Percentiles rank a stretch among this genome's conserved stretches.
Evolutionary conservation across 345 rosid genomes (phyloP).

Genomic region (Euphorbia pulcherrima): DNA sequence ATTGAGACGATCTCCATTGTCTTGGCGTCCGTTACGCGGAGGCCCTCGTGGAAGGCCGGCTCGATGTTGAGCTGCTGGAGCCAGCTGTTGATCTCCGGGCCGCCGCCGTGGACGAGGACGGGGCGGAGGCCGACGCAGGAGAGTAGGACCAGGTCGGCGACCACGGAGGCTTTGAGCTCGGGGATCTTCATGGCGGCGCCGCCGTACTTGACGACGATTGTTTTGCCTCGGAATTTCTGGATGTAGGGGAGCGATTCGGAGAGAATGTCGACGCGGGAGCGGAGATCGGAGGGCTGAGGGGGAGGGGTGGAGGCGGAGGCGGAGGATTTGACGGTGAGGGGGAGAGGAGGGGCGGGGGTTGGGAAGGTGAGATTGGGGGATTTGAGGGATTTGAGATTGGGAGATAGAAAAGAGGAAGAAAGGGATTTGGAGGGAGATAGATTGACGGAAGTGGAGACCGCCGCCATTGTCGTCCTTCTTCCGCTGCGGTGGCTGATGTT

Average conservation of each 20-base stretch:
- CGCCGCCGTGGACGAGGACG: conserved; percentile 87
- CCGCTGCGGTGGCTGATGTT: not conserved
- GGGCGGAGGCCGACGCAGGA: conserved; percentile 88
- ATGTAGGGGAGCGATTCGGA: conserved; percentile 93
- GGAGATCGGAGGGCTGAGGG: conserved; percentile 9
- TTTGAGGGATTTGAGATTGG: not conserved
- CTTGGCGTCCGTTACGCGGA: conserved; percentile 77
- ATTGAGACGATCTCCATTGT: conserved; percentile 96
- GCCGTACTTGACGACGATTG: conserved; percentile 85
- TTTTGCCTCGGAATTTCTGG: conserved; percentile 85
- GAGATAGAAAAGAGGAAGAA: not conserved
- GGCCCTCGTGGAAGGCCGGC: conserved; percentile 72
- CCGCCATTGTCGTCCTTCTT: not conserved
- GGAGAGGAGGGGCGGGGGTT: not conserved
- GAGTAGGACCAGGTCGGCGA: conserved; percentile 74
- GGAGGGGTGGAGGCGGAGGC: conserved; percentile 10
- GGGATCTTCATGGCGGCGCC: conserved; percentile 92
- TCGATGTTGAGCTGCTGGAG: conserved; percentile 58
- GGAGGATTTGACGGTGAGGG: conserved; percentile 8
- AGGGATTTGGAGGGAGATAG: not conserved
- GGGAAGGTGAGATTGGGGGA: not conserved
- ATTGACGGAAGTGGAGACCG: conserved; percentile 8
- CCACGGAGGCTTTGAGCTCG: conserved; percentile 65
- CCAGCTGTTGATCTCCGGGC: conserved; percentile 80
- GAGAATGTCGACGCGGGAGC: conserved; percentile 64